Base-by-base conservation (phyloP, 2,329 filamentous ascomycete species). In the Cordyceps farinosa region DNA sequence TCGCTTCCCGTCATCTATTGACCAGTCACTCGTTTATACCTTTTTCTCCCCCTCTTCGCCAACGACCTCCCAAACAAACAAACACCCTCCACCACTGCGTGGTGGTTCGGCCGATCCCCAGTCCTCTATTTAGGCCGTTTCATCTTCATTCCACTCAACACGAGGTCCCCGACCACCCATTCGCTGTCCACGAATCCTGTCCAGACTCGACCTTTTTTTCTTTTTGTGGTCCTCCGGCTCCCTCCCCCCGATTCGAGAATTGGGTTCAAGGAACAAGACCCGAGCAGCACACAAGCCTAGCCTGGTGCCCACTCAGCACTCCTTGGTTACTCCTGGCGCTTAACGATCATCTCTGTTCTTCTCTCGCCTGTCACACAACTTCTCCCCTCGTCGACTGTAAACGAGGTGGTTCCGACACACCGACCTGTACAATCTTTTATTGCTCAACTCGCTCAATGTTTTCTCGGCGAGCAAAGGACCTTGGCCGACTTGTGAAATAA, bases 361-460 rank as follows among this genome's bases (percentile, higher is more conserved):
- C 38, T 62, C 22, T 45, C 40, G 30, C 54, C 44, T 70, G 60
- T 65, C 67, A 68, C 22, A 15, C 38, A 48, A 36, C 52, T 50
- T 40, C 62, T 64, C 64, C 65, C 65, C 55, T 63, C 63, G 38
- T 52, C 65, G 51, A 55, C 53, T 62, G 65, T 44, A 62, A 47
- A 40, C 42, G 42, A 44, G 30, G 51, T 32, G 51, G 34, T 29
- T 38, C 9, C 27, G 10, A 50, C 32, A 34, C 42, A 56, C 55
- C 61, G 61, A 45, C 62, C 57, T 47, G 30, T 61, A 27, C 52
- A 42, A 27, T 54, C 44, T 7, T 57, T 51, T 51, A 38, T 54
- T 15, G 8, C 32, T 15, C n/a, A 27, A 13, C 17, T 42, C 40
- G 29, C 57, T 57, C 57, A 45, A 59, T 61, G 48, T 61, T 53